Base-by-base conservation (phyloP, 2,329 filamentous ascomycete genomes). In the Colletotrichum lentis region DNA sequence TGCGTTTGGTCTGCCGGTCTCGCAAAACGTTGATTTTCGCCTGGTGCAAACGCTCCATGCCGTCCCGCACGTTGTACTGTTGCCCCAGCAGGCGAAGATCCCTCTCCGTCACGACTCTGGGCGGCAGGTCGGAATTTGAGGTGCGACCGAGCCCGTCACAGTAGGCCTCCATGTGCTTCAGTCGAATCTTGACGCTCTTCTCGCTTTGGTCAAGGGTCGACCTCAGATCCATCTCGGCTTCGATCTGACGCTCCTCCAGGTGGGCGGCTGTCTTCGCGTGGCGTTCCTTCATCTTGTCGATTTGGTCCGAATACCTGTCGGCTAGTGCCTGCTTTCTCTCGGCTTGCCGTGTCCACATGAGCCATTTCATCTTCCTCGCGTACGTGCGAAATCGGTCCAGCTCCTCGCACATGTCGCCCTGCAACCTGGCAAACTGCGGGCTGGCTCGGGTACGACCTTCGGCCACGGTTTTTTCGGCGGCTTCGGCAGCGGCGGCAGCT, bases 161-260 rank as follows among this genome's bases (percentile, higher is more conserved):
- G 74, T 90, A 90, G 6, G 86, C 87, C 72, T 90, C 87, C 88
- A 90, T 90, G 71, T 90, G 85, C 73, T 84, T 85, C n/a, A 90
- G 78, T 16, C 87, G 83, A 44, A 88, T 85, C 39, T 80, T 80
- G 44, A 89, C 82, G 71, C 84, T 87, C 66, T 81, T 80, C 73
- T 88, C 86, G 62, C 84, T 84, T 71, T 87, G 85, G 60, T 88
- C 84, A 18, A 89, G 76, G 0, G 80, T 81, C 5, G 79, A 75
- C 12, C 85, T 81, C 24, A 90, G 77, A 70, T 90, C 87, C 79
- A 89, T 85, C 76, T 90, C 88, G 10, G 85, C 87, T 16, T 81
- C 80, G n/a, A 90, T 83, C 73, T 90, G 88, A 8, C 85, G 80
- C 71, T 89, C 86, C 70, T 90, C 88, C 20, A 90, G 80, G 66